phyloP scores from a whole-genome alignment of 352 stramenopile genomes.

The Blastocystis sp. region DNA sequence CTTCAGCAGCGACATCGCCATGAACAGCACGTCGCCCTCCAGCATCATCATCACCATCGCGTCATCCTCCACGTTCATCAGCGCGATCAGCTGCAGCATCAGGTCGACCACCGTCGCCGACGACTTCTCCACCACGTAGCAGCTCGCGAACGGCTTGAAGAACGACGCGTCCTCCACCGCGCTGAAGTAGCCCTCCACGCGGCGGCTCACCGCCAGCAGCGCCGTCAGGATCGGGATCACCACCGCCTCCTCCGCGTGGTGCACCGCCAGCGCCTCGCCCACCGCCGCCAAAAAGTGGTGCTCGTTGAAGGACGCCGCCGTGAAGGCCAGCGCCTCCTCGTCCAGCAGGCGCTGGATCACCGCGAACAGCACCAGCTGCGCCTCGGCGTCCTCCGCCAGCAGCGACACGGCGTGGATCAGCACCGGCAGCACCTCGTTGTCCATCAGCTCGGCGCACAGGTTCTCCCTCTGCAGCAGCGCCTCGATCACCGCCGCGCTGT shows the following conservation, averaged over 20 bases:
- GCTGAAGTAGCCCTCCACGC: slow-evolving; percentile 23
- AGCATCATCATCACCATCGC: slow-evolving; percentile 51
- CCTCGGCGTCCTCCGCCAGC: slow-evolving; percentile 15
- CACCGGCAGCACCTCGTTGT: slow-evolving; percentile 13
- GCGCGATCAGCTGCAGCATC: slow-evolving; percentile 29
- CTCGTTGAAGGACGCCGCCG: slow-evolving; percentile 3
- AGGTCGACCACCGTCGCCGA: slow-evolving; percentile 27
- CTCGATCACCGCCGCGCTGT: slow-evolving; percentile 12
- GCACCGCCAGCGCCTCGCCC: slow-evolving; percentile 22
- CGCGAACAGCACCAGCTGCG: slow-evolving; percentile 52
- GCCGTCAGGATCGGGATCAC: slow-evolving; percentile 45
- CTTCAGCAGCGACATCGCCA: slow-evolving; percentile 63
- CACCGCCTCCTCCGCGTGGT: slow-evolving; percentile 8
- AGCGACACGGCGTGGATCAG: slow-evolving; percentile 48
- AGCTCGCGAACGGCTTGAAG: slow-evolving; percentile 63
- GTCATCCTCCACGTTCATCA: neutral
- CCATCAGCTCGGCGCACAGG: slow-evolving; percentile 41
- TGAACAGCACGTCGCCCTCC: slow-evolving; percentile 56
- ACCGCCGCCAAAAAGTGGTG: slow-evolving; percentile 44
- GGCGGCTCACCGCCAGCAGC: slow-evolving; percentile 11
- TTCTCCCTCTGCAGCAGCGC: slow-evolving; percentile 11
- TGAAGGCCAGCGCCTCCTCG: neutral
- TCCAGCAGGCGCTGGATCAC: slow-evolving; percentile 48
- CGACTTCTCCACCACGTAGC: slow-evolving; percentile 30
- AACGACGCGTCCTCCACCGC: slow-evolving; percentile 43